Conservation (phyloP, 2,329 filamentous ascomycete genomes). For the Aspergillus terreus region DNA sequence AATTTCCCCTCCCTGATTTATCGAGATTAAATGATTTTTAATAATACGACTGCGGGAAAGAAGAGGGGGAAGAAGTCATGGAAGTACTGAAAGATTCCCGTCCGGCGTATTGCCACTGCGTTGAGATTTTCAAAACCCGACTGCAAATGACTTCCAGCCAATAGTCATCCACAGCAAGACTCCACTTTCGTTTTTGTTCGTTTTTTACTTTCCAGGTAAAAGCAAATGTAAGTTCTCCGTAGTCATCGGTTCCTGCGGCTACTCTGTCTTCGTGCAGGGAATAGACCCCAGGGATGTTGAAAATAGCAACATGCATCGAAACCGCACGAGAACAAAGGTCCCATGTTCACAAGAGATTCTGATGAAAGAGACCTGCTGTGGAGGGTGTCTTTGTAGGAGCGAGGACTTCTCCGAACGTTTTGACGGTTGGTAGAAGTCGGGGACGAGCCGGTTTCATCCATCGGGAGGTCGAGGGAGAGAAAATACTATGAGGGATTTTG, state of each 20-base stretch:
- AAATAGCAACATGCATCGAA: neutral
- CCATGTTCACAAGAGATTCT: neutral
- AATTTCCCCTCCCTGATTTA: conserved; percentile 1
- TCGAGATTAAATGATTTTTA: conserved; percentile 7
- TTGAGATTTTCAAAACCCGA: conserved; percentile 9
- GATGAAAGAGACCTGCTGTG: neutral
- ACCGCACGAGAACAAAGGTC: neutral
- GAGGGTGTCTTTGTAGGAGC: too few species aligned
- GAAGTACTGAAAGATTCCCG: conserved; percentile 5
- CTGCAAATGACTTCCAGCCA: conserved; percentile 11
- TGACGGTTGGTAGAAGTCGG: neutral
- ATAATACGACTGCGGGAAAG: conserved; percentile 9
- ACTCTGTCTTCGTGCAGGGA: neutral
- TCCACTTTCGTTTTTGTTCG: conserved; percentile 13
- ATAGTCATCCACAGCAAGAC: neutral
- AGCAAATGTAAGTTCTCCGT: conserved; percentile 13
- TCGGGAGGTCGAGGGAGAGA: neutral
- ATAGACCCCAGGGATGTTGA: neutral
- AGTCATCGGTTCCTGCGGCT: conserved; percentile 24
- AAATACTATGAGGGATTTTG: conserved; percentile 20
- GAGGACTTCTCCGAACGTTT: too few species aligned
- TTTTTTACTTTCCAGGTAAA: neutral
- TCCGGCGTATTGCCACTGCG: too few species aligned
- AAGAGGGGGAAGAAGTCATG: conserved; percentile 4
- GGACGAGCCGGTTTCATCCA: conserved; percentile 8